phyloP scores from a whole-genome alignment of 352 stramenopile genomes.

The Phytophthora palmivora region DNA sequence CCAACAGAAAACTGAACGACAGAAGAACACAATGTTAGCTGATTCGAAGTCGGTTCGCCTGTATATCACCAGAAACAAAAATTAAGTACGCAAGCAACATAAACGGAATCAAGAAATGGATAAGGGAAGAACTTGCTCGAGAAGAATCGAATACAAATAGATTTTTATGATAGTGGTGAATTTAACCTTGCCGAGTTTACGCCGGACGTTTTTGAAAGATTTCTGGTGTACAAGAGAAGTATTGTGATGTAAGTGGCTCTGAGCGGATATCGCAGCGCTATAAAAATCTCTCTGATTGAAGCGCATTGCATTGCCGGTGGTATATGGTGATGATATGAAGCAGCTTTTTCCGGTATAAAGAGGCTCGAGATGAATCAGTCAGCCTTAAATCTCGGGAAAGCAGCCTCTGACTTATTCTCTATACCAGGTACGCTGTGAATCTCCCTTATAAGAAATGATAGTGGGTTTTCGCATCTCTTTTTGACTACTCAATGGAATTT shows the following conservation, averaged over 20 bases:
- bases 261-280: conserved; percentile 15
- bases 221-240: conserved; percentile 10
- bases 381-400: neutral
- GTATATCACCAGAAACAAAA: conserved; percentile 1
- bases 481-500: neutral
- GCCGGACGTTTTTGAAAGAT: no score
- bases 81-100: neutral
- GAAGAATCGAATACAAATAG: conserved; percentile 1
- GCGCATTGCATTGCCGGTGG: conserved; percentile 4
- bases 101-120: conserved; percentile 10
- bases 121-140: neutral
- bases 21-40: no score
- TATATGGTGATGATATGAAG: neutral
- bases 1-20: no score
- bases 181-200: conserved; percentile 5
- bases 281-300: conserved; percentile 15
- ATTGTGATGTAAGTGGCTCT: neutral
- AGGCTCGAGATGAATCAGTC: neutral
- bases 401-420: neutral
- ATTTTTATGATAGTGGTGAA: conserved; percentile 2
- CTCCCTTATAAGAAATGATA: neutral
- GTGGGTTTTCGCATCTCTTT: conserved; percentile 5
- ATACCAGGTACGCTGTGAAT: neutral
- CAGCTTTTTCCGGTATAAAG: no score
- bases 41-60: no score